phyloP scores from a whole-genome alignment of 2,329 filamentous ascomycete species.

The Ilyonectria sp. region DNA sequence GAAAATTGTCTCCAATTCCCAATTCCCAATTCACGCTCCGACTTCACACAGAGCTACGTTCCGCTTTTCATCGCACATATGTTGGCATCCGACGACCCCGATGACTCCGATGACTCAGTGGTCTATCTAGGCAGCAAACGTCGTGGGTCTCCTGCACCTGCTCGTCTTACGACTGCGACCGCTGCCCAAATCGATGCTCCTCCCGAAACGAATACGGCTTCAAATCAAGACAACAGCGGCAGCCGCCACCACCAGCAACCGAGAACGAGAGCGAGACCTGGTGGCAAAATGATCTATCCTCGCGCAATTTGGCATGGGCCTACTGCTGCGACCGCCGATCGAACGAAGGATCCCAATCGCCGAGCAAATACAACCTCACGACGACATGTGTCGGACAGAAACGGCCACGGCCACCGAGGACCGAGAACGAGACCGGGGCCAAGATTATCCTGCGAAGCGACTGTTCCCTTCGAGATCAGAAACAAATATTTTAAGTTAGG shows the following conservation, averaged over 20 bases:
- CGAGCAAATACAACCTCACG: background rate
- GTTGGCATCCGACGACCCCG: background rate
- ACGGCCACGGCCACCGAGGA: background rate
- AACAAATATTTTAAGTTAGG: background rate
- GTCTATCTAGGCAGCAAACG: background rate
- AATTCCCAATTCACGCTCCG: background rate
- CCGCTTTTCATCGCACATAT: background rate
- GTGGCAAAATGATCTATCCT: background rate
- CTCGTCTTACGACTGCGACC: background rate
- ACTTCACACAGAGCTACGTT: background rate
- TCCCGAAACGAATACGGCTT: background rate
- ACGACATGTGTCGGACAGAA: background rate
- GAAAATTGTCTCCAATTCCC: background rate
- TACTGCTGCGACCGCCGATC: background rate
- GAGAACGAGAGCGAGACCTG: background rate
- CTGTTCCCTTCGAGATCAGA: background rate
- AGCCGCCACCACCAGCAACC: background rate
- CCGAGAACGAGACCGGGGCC: background rate
- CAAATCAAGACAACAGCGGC: background rate
- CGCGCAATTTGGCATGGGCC: background rate
- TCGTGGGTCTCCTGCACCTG: background rate
- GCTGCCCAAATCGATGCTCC: background rate
- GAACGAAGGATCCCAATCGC: background rate
- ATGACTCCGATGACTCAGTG: background rate
- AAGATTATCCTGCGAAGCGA: background rate